A percentile compares a stretch with the other conserved stretches of the same genome.
phyloP scores from a whole-genome alignment of 306 rosid species.

The Dalbergia cultrata region DNA sequence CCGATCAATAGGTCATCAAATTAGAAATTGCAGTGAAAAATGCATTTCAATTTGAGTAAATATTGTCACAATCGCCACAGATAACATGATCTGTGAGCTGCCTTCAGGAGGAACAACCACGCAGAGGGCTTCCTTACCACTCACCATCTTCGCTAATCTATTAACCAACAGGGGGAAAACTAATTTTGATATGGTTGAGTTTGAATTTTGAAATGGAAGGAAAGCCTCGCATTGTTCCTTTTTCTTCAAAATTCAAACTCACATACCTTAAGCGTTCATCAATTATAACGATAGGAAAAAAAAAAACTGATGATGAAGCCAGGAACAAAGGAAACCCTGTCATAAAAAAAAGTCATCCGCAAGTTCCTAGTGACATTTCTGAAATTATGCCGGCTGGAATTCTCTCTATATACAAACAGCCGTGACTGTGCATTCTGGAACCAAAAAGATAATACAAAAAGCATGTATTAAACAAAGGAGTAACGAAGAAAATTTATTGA shows the following conservation, averaged over 20 bases:
- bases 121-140: neutral
- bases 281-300: neutral
- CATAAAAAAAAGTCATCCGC: conserved; percentile 52
- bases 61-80: neutral
- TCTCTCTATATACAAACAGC: conserved; percentile 82
- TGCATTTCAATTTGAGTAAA: neutral
- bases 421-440: conserved; percentile 56
- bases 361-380: conserved; percentile 55
- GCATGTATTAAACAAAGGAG: conserved; percentile 43
- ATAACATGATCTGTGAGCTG: neutral
- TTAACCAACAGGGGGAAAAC: neutral
- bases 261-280: neutral
- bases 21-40: neutral
- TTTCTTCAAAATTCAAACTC: no score
- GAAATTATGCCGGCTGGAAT: conserved; percentile 65
- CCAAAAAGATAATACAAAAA: conserved; percentile 30
- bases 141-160: neutral
- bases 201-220: no score
- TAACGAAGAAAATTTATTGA: conserved; percentile 47
- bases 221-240: no score
- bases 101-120: neutral
- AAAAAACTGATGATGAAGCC: conserved; percentile 17
- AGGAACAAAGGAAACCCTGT: conserved; percentile 49
- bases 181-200: no score
- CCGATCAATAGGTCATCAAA: neutral